Conservation (phyloP, 306 rosid species). For the Prunus armeniaca region DNA sequence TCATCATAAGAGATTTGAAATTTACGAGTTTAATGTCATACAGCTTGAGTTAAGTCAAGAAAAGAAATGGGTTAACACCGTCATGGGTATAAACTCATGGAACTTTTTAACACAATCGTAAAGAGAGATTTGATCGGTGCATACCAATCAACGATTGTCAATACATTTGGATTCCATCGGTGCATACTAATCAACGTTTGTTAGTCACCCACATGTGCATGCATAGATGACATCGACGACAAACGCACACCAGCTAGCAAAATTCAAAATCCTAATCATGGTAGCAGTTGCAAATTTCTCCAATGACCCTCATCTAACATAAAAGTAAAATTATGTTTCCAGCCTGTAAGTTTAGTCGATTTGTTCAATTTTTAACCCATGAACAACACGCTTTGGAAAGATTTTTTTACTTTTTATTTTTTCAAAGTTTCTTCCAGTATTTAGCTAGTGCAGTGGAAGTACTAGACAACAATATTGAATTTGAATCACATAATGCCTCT, state of each 20-base stretch:
- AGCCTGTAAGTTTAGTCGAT: too few species aligned
- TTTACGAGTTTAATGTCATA: not conserved
- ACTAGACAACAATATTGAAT: too few species aligned
- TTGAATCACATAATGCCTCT: too few species aligned
- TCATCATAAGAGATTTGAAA: not conserved
- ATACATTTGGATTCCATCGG: too few species aligned
- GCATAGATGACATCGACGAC: not conserved
- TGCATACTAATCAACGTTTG: not conserved
- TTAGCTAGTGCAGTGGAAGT: too few species aligned
- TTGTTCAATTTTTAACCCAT: too few species aligned
- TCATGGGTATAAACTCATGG: not conserved
- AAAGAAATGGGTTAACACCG: not conserved
- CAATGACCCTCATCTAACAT: not conserved
- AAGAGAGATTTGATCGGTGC: not conserved
- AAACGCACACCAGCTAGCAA: not conserved
- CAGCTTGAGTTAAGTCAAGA: not conserved
- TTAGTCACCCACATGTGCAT: not conserved
- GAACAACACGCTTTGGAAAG: too few species aligned
- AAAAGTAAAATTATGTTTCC: too few species aligned
- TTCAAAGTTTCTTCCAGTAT: too few species aligned
- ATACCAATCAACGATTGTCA: not conserved
- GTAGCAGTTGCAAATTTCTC: not conserved
- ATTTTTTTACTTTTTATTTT: too few species aligned
- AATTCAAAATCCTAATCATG: not conserved
- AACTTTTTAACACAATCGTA: not conserved